Conservation (phyloP, 2,329 filamentous ascomycete genomes). For the Dactylellina cionopaga region DNA sequence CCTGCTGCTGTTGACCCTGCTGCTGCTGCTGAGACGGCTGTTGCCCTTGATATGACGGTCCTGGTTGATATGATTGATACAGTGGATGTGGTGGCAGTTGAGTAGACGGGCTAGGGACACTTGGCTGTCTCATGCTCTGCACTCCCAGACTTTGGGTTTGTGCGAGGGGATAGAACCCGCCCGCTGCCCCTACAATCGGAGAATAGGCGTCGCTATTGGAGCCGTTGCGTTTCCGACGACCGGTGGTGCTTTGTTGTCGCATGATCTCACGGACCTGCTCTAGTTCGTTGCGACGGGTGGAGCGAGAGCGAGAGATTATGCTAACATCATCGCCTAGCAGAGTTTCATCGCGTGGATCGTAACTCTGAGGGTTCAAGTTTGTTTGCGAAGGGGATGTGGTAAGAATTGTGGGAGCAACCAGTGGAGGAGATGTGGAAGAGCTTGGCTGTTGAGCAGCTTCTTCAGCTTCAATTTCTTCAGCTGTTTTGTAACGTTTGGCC, state of each 20-base stretch:
- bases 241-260: constrained; percentile 48
- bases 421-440: neutral
- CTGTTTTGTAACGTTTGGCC: constrained; percentile 64
- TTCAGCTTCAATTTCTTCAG: constrained; percentile 39
- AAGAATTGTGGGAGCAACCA: constrained; percentile 32
- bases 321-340: constrained; percentile 63
- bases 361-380: constrained; percentile 20
- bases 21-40: neutral
- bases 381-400: constrained; percentile 48
- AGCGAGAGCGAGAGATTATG: constrained; percentile 57
- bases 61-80: constrained; percentile 10
- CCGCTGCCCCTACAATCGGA: constrained; percentile 24
- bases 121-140: constrained; percentile 28
- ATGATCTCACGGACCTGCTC: constrained; percentile 51
- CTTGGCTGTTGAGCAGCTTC: constrained; percentile 9
- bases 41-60: constrained; percentile 12
- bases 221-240: constrained; percentile 38
- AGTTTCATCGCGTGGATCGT: constrained; percentile 44
- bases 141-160: constrained; percentile 9
- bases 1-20: constrained; percentile 7
- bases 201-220: constrained; percentile 27
- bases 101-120: constrained; percentile 17
- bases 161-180: constrained; percentile 30
- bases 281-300: constrained; percentile 22
- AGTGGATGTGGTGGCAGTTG: constrained; percentile 4